Evolutionary conservation across 495 filamentous ascomycete species (phyloP).

Genomic region (Daldinia bambusicola): DNA sequence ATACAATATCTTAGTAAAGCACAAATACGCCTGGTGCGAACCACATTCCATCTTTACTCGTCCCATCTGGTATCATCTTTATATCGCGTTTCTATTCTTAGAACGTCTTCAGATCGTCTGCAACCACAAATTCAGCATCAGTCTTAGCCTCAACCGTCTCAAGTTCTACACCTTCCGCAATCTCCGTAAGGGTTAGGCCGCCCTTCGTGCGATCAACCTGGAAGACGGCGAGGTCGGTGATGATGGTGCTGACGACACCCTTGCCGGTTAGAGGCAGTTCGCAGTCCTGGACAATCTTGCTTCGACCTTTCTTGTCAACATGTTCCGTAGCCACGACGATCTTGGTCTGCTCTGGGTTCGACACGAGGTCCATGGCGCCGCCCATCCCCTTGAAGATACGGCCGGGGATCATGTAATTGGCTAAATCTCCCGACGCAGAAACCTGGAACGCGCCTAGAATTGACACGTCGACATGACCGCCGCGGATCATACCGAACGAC

Average conservation of each 20-base stretch:
- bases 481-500: constrained; percentile 70
- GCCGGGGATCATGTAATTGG: constrained; percentile 73
- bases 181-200: constrained; percentile 63
- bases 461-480: constrained; percentile 68
- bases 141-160: constrained; percentile 65
- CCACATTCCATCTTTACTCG: not conserved
- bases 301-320: constrained; percentile 67
- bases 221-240: constrained; percentile 68
- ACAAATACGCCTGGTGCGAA: constrained; percentile 11
- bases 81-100: constrained; percentile 40
- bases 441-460: constrained; percentile 71
- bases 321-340: constrained; percentile 71
- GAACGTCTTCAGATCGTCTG: constrained; percentile 60
- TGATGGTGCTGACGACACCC: constrained; percentile 64
- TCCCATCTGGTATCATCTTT: not conserved
- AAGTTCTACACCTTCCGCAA: constrained; percentile 65
- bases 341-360: constrained; percentile 68
- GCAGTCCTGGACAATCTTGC: constrained; percentile 68
- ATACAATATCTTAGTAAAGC: constrained; percentile 4
- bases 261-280: constrained; percentile 66
- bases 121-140: constrained; percentile 62
- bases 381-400: constrained; percentile 73
- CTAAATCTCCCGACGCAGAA: constrained; percentile 65
- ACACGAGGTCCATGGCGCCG: constrained; percentile 71
- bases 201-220: constrained; percentile 64